These are phyloP conservation scores for Elsinoe fawcettii DNA, from an alignment of 2,329 filamentous ascomycete genomes.

Conservation along the genomic window DNA sequence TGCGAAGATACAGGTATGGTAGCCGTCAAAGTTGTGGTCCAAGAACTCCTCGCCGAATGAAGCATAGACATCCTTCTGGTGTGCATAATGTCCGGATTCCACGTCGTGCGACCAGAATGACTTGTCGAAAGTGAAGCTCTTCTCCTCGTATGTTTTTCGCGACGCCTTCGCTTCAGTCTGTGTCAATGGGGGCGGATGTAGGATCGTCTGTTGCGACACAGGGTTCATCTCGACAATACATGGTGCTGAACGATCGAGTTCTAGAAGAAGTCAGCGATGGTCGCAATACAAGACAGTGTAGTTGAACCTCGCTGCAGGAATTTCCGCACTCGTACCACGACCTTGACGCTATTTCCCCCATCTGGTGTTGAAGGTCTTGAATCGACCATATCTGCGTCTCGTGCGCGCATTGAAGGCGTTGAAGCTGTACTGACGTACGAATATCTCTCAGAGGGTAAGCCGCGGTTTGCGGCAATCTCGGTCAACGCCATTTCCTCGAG, in stretches of 20 bases:
- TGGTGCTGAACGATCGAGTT: conserved; percentile 69
- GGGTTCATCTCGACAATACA: conserved; percentile 93
- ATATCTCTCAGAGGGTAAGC: conserved; percentile 18
- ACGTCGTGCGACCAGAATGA: conserved; percentile 94
- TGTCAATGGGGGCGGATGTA: conserved; percentile 54
- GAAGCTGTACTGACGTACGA: conserved; percentile 30
- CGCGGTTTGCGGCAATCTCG: conserved; percentile 23
- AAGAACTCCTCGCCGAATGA: conserved; percentile 91
- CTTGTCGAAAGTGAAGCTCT: conserved; percentile 90
- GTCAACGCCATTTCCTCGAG: conserved; percentile 18
- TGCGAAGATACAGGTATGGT: conserved; percentile 98
- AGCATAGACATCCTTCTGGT: conserved; percentile 90
- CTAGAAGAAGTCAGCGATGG: conserved; percentile 42
- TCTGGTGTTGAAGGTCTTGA: conserved; percentile 21
- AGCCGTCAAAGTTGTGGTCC: conserved; percentile 98
- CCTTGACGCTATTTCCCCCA: conserved; percentile 45
- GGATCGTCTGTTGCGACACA: conserved; percentile 71
- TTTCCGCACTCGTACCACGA: conserved; percentile 43
- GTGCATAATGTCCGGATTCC: conserved; percentile 74
- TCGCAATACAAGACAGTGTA: conserved; percentile 11
- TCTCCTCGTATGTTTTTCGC: conserved; percentile 74
- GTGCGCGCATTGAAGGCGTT: conserved; percentile 35
- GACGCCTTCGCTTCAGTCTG: conserved; percentile 41
- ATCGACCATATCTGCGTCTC: conserved; percentile 27
- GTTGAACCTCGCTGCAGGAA: conserved; percentile 39